Base-by-base conservation (phyloP, 345 rosid species). In the Eucalyptus tenuipes region DNA sequence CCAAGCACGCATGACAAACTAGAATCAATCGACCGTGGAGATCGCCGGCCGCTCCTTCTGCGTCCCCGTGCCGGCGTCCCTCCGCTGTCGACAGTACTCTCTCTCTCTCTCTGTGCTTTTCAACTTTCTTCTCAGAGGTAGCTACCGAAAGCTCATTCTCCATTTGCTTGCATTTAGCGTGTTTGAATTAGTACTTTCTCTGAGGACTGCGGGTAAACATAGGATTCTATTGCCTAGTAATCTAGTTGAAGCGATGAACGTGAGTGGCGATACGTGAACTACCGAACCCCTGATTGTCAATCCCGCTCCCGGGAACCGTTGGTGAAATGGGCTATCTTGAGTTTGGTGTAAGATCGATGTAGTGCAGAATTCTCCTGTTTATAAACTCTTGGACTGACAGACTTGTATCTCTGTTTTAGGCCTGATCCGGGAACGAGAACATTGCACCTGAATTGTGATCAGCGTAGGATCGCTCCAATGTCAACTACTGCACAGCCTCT, bases 401-500 rank as follows among this genome's bases (percentile, higher is more conserved):
- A 68, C 42, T 4, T 31, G 80, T n/a, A 16, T 31, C 24, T 68
- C 42, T 31, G 42, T 68, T 31, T 68, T 33, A 68, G 80, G 80
- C 22, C 33, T 68, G 80, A 68, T 68, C 80, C 24, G 33, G 80
- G 80, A 33, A 17, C 42, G 2, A 68, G 80, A 68, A 40, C 80
- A 33, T 68, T 17, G 80, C 42, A 7, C 18, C 22, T 68, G 80
- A 68, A 68, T 68, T 31, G 20, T 85, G 66, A 45, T 57, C 80
- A 29, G 80, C 52, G 7, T 42, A 53, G 48, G 49, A 48, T 57
- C 66, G 24, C 47, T 66, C 50, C 40, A n/a, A 89, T 89, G 90
- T 87, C 94, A 15, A 50, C 53, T 49, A 89, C 91, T 87, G 89
- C 92, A 87, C 92, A 90, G 52, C 90, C 93, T 17, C 88, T 94